Conservation (phyloP, 1,284 basidiomycete species). For the Volvariella volvacea region DNA sequence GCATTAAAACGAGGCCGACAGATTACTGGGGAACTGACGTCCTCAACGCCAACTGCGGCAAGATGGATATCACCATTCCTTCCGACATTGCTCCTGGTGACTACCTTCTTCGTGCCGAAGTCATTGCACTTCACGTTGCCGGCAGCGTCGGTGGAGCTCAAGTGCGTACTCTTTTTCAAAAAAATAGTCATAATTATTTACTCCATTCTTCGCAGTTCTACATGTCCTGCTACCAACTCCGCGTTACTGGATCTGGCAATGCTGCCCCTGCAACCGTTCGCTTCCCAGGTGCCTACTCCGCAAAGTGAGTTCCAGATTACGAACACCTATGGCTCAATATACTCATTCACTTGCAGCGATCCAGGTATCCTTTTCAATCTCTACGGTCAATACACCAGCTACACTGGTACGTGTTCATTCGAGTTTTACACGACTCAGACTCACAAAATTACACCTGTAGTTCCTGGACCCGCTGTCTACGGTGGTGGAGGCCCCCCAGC, state of each 20-base stretch:
- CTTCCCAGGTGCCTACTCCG: neutral
- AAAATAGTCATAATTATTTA: too few species aligned
- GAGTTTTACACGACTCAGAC: neutral
- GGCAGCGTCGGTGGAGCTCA: conserved; percentile 33
- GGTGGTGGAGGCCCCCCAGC: neutral
- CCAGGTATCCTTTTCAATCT: conserved; percentile 1
- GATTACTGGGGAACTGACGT: conserved; percentile 1
- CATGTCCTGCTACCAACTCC: conserved; percentile 1
- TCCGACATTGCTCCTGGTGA: conserved; percentile 38
- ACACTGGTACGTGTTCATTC: neutral
- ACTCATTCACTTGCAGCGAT: neutral
- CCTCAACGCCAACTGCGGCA: conserved; percentile 1
- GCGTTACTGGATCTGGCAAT: neutral
- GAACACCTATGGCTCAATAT: too few species aligned
- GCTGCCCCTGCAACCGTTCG: neutral
- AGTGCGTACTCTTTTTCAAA: too few species aligned
- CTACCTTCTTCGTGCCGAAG: conserved; percentile 49
- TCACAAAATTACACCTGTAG: neutral
- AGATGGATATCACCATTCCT: conserved; percentile 20
- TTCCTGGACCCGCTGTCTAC: neutral
- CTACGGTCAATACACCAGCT: neutral
- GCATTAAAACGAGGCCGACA: neutral
- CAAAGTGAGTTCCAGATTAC: neutral
- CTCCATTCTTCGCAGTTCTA: too few species aligned
- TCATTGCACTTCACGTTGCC: conserved; percentile 47